Conservation (phyloP, 176 grass and related monocot species). For the Alloteropsis semialata region DNA sequence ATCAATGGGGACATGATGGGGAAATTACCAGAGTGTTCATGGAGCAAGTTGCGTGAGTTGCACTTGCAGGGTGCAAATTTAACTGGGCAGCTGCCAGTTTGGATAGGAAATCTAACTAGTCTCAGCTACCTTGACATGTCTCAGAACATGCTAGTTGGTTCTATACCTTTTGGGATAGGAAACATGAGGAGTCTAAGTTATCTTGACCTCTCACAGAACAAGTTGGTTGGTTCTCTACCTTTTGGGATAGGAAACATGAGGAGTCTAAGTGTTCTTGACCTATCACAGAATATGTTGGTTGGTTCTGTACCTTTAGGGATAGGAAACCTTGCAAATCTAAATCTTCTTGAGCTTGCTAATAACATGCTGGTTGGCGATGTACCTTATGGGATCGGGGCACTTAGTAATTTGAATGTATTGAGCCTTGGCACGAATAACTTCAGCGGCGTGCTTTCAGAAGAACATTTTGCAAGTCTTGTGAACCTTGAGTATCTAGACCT, state of each 20-base stretch:
- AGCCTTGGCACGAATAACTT: constrained; percentile 23
- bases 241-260: no score
- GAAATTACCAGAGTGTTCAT: neutral
- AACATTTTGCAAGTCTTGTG: constrained; percentile 11
- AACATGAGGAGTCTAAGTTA: neutral
- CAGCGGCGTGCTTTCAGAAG: constrained; percentile 7
- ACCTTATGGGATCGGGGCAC: constrained; percentile 30
- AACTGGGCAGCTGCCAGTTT: neutral
- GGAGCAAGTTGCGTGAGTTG: neutral
- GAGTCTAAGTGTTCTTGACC: no score
- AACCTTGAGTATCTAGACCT: constrained; percentile 21
- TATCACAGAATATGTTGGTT: no score
- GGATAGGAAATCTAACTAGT: constrained; percentile 14
- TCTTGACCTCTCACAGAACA: neutral
- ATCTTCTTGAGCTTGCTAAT: no score
- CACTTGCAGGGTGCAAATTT: neutral
- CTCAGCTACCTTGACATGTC: constrained; percentile 25
- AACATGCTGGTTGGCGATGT: neutral
- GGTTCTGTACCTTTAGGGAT: no score
- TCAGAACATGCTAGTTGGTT: no score
- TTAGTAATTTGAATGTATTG: constrained; percentile 23
- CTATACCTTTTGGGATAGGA: constrained; percentile 42
- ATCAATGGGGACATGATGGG: neutral
- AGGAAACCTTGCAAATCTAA: no score
- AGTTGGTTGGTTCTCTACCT: no score